Conservation (phyloP, 148 eudicot species). For the Suaeda aralocaspica region DNA sequence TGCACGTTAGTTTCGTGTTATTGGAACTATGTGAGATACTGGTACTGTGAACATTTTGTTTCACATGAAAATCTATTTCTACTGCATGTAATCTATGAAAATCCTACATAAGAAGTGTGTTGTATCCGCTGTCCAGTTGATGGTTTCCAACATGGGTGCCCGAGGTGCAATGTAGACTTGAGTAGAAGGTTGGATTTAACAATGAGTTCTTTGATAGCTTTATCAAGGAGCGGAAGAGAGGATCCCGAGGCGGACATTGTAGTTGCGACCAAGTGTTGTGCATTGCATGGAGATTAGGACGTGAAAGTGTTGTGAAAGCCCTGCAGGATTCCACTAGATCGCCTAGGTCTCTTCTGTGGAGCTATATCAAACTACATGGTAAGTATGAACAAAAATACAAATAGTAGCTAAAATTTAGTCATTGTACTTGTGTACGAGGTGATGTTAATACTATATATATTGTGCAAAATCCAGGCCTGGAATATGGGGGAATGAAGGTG, state of each 20-base stretch:
- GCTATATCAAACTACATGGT: constrained; percentile 99
- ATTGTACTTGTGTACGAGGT: neutral
- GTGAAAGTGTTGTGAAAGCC: constrained; percentile 73
- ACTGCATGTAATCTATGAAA: no score
- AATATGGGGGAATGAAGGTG: constrained; percentile 99
- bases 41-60: no score
- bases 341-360: constrained; percentile 86
- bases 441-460: constrained; percentile 21
- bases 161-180: no score
- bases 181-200: neutral
- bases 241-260: constrained; percentile 63
- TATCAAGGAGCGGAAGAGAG: constrained; percentile 74
- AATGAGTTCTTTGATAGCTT: constrained; percentile 41
- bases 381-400: no score
- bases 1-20: no score
- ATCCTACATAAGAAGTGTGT: no score
- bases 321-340: constrained; percentile 75
- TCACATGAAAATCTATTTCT: no score
- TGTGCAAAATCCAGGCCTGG: constrained; percentile 75
- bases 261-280: constrained; percentile 91
- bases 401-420: no score
- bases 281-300: constrained; percentile 96
- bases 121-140: no score
- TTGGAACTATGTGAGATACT: no score
- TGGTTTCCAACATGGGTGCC: no score